A percentile compares a stretch with the other conserved stretches of the same genome.
Evolutionary conservation across 2,329 filamentous ascomycete species (phyloP).

Genomic region (Chaetomiaceae sp.): DNA sequence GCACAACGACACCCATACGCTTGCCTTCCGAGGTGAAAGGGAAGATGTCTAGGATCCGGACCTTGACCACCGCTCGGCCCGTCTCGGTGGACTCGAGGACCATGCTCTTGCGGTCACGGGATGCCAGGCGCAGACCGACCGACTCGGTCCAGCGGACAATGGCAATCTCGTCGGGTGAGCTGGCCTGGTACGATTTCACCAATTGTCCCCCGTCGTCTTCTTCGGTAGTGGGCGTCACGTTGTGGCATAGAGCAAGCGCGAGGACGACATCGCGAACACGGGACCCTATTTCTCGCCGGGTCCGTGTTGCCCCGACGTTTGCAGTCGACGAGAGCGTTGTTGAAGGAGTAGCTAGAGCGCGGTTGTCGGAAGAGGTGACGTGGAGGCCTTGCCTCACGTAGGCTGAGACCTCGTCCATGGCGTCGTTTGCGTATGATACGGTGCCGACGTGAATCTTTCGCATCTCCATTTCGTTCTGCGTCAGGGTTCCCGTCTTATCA

Average conservation of each 20-base stretch:
- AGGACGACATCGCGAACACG: conserved; percentile 90
- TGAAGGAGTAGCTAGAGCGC: conserved; percentile 68
- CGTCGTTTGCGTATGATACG: conserved; percentile 95
- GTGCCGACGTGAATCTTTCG: conserved; percentile 98
- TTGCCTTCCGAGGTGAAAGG: conserved; percentile 98
- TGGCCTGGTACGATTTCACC: conserved; percentile 88
- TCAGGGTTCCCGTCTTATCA: conserved; percentile 97
- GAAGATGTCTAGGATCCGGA: conserved; percentile 88
- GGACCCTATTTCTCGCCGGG: conserved; percentile 86
- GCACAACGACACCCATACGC: conserved; percentile 94
- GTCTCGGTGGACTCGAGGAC: conserved; percentile 72
- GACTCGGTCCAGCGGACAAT: conserved; percentile 95
- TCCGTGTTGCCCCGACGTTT: conserved; percentile 67
- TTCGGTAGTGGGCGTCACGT: conserved; percentile 88
- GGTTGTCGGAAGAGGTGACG: conserved; percentile 43
- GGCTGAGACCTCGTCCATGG: conserved; percentile 91
- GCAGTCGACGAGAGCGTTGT: conserved; percentile 61
- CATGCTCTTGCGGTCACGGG: conserved; percentile 85
- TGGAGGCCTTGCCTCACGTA: conserved; percentile 85
- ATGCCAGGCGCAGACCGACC: conserved; percentile 77
- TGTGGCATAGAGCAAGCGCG: conserved; percentile 90
- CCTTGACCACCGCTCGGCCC: conserved; percentile 71
- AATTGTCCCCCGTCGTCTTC: conserved; percentile 75
- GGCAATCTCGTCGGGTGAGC: conserved; percentile 95
- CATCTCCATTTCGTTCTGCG: conserved; percentile 98